phyloP scores from a whole-genome alignment of 371 early-diverging fungal genomes.

The Funneliformis caledonium region DNA sequence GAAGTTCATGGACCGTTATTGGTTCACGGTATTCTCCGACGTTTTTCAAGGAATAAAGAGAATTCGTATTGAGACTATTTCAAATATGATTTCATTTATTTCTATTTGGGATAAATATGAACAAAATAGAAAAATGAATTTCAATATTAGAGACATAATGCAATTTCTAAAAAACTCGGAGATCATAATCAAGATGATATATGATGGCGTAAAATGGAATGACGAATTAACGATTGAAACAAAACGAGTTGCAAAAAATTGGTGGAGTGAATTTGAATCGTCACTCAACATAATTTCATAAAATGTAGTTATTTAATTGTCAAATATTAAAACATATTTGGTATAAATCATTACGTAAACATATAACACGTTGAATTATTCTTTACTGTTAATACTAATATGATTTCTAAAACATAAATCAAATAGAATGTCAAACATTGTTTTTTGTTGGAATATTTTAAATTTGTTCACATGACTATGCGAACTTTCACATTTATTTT shows the following conservation, averaged over 20 bases:
- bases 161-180: constrained; percentile 26
- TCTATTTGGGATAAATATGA: not conserved
- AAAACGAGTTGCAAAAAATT: not conserved
- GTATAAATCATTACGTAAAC: too few species aligned
- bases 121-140: not conserved
- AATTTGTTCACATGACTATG: too few species aligned
- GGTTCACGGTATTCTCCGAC: constrained; percentile 32
- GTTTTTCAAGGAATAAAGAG: constrained; percentile 1
- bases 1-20: constrained; percentile 34
- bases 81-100: constrained; percentile 8
- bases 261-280: constrained; percentile 38
- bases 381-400: too few species aligned
- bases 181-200: constrained; percentile 10
- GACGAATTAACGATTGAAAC: not conserved
- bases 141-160: constrained; percentile 5
- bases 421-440: too few species aligned
- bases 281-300: not conserved
- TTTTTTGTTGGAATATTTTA: too few species aligned
- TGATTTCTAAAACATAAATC: too few species aligned
- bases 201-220: not conserved
- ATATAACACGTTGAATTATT: too few species aligned
- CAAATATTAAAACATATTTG: too few species aligned
- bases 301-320: not conserved
- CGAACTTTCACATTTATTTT: too few species aligned
- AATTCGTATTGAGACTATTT: not conserved